Evolutionary conservation across 2,329 filamentous ascomycete species (phyloP).

Genomic region (Fusarium avenaceum): DNA sequence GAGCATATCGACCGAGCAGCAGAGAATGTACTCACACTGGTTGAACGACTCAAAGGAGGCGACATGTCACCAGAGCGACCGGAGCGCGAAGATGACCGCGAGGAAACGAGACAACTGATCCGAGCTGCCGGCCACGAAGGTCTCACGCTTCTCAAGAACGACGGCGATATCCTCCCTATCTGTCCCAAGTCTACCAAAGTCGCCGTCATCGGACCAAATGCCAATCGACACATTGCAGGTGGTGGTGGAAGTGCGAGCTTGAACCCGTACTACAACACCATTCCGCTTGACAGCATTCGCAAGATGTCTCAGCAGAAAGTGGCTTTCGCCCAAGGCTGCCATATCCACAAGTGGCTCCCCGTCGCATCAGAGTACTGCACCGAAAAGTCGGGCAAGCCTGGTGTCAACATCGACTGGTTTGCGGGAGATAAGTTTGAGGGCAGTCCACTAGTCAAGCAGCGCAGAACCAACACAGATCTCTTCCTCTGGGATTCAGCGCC

Average conservation of each 20-base stretch:
- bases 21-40: conserved; percentile 70
- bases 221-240: conserved; percentile 75
- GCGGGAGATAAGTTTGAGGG: conserved; percentile 73
- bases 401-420: conserved; percentile 75
- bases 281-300: conserved; percentile 72
- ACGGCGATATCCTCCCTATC: conserved; percentile 70
- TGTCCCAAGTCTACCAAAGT: conserved; percentile 68
- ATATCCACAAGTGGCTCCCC: conserved; percentile 50
- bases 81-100: conserved; percentile 68
- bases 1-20: conserved; percentile 69
- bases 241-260: conserved; percentile 77
- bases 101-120: conserved; percentile 71
- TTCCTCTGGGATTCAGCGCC: conserved; percentile 80
- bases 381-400: conserved; percentile 64
- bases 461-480: conserved; percentile 73
- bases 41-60: conserved; percentile 72
- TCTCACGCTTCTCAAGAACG: conserved; percentile 74
- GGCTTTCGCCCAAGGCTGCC: conserved; percentile 62
- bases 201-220: conserved; percentile 76
- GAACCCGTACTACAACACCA: conserved; percentile 76
- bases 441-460: conserved; percentile 67
- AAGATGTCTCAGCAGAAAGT: conserved; percentile 67
- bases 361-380: conserved; percentile 48
- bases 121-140: conserved; percentile 72
- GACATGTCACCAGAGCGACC: conserved; percentile 69